These are phyloP conservation scores for Paecilomyces niveus DNA, from an alignment of 2,329 filamentous ascomycete genomes.

Conservation along the genomic window DNA sequence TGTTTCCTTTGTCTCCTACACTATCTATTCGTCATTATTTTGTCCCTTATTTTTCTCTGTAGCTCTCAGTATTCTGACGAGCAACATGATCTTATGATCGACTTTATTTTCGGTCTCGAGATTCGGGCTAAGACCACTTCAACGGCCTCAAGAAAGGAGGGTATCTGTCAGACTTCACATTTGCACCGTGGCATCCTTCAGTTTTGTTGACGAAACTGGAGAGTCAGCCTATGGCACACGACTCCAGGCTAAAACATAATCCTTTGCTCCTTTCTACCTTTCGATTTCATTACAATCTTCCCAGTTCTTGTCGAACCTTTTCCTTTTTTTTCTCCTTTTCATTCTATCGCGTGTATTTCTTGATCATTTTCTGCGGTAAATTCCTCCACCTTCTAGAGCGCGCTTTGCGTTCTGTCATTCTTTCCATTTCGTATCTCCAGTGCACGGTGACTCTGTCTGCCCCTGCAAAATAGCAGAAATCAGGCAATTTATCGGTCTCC, in stretches of 20 bases:
- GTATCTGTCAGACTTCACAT: neutral
- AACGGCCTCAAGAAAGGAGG: neutral
- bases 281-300: neutral
- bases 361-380: neutral
- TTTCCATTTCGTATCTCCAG: neutral
- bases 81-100: slow-evolving; percentile 12
- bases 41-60: slow-evolving; percentile 1
- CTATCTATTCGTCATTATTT: slow-evolving; percentile 7
- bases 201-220: neutral
- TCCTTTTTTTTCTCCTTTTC: neutral
- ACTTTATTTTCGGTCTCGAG: neutral
- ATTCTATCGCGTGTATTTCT: slow-evolving; percentile 1
- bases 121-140: neutral
- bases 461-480: too few relatives aligned
- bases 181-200: neutral
- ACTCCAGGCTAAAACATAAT: too few relatives aligned
- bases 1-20: slow-evolving; percentile 14
- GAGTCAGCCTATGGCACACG: too few relatives aligned
- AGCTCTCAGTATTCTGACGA: slow-evolving; percentile 7
- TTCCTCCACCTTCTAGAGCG: neutral
- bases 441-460: neutral
- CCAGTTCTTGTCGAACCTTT: neutral
- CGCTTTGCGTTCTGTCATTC: neutral
- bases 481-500: neutral
- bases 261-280: neutral